Percentiles rank a stretch among this genome's conserved stretches.
These are phyloP conservation scores for Candida namnaoensis DNA, from an alignment of 805 yeast species.

Conservation along the genomic window DNA sequence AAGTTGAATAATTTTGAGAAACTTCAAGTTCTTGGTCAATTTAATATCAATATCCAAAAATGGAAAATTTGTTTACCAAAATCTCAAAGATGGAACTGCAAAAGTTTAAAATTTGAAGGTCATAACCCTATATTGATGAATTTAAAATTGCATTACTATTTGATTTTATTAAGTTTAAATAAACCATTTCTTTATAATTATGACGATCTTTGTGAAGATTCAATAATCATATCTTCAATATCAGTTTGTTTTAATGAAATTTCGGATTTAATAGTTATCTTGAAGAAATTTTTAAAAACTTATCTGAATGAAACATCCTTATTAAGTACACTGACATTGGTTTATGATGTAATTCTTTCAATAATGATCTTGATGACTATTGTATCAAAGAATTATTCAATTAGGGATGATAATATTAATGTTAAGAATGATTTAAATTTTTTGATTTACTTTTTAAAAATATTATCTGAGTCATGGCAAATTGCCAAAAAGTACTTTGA, in stretches of 20 bases:
- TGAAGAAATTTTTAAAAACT: no score
- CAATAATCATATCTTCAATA: constrained; percentile 17
- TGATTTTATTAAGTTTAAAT: constrained; percentile 48
- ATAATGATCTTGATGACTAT: constrained; percentile 33
- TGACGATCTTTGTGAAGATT: neutral
- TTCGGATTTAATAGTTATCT: no score
- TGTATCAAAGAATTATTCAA: constrained; percentile 20
- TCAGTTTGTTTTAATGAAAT: no score
- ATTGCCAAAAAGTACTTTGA: constrained; percentile 36
- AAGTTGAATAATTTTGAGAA: constrained; percentile 20
- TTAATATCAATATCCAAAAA: constrained; percentile 37
- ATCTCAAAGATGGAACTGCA: constrained; percentile 40
- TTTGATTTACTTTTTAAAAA: constrained; percentile 30
- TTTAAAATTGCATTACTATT: constrained; percentile 49
- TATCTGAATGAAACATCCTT: no score
- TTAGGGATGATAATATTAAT: no score
- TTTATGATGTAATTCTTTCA: constrained; percentile 34
- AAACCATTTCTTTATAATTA: constrained; percentile 37
- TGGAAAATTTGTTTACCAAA: constrained; percentile 45
- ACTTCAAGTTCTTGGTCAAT: constrained; percentile 27
- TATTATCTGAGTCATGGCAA: constrained; percentile 38
- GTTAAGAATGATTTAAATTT: constrained; percentile 17
- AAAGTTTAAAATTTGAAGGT: constrained; percentile 29
- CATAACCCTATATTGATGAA: constrained; percentile 46
- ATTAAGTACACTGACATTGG: no score